A percentile compares a stretch with the other conserved stretches of the same genome.
Conservation (phyloP, 2,329 filamentous ascomycete species). For the Monilinia vaccinii-corymbosi region DNA sequence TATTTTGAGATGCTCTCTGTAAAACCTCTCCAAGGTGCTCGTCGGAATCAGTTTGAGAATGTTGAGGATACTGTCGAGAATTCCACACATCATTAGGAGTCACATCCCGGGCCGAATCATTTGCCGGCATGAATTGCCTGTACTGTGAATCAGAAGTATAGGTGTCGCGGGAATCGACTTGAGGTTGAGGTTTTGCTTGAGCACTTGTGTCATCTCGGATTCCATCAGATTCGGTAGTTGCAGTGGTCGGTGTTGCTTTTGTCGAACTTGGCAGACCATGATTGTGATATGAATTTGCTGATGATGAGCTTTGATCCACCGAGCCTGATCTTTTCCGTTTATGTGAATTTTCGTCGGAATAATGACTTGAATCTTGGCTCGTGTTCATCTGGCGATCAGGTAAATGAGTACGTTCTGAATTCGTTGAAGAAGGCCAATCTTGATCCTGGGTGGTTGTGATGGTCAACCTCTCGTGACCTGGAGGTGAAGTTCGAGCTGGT, state of each 20-base stretch:
- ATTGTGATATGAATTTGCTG: slow-evolving; percentile 31
- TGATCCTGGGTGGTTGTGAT: slow-evolving; percentile 27
- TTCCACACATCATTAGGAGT: slow-evolving; percentile 23
- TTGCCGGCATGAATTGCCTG: slow-evolving; percentile 18
- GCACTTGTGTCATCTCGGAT: slow-evolving; percentile 30
- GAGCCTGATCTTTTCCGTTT: slow-evolving; percentile 66
- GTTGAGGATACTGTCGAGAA: slow-evolving; percentile 31
- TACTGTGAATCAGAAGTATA: slow-evolving; percentile 23
- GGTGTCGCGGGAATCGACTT: slow-evolving; percentile 25
- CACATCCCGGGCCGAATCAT: slow-evolving; percentile 20
- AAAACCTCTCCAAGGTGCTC: slow-evolving; percentile 42
- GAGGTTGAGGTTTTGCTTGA: slow-evolving; percentile 34
- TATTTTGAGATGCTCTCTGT: slow-evolving; percentile 37
- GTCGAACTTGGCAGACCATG: slow-evolving; percentile 30
- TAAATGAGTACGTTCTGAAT: slow-evolving; percentile 17
- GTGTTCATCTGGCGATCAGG: slow-evolving; percentile 14
- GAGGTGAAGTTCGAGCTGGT: slow-evolving; percentile 25
- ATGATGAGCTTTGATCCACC: slow-evolving; percentile 35
- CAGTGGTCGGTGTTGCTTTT: slow-evolving; percentile 27
- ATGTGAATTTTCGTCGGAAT: slow-evolving; percentile 36
- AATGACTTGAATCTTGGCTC: slow-evolving; percentile 16
- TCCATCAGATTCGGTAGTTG: slow-evolving; percentile 29
- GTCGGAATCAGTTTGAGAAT: slow-evolving; percentile 39
- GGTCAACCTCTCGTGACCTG: slow-evolving; percentile 29
- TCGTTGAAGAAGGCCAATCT: slow-evolving; percentile 25